A percentile compares a stretch with the other conserved stretches of the same genome.
Evolutionary conservation across 2,329 filamentous ascomycete genomes (phyloP).

Genomic region (Cytospora piceae): DNA sequence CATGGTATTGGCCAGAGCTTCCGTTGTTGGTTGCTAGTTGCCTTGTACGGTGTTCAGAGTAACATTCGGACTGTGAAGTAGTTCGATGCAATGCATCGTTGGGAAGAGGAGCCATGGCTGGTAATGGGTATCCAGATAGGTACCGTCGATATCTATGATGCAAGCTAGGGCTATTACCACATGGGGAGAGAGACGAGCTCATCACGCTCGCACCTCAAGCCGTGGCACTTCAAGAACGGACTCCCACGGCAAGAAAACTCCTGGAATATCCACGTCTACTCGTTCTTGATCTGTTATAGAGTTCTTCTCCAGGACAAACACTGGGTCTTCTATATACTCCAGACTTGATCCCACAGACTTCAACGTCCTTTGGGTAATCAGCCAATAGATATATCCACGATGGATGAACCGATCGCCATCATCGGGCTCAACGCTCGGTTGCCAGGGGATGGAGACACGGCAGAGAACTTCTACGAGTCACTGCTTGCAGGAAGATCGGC

Average conservation of each 20-base stretch:
- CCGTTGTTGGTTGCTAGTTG: neutral
- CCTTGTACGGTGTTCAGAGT: neutral
- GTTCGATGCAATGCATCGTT: neutral
- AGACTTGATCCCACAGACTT: constrained; percentile 6
- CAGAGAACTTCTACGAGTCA: constrained; percentile 37
- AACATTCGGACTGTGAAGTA: neutral
- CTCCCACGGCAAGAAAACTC: neutral
- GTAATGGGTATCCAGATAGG: neutral
- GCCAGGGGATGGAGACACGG: constrained; percentile 36
- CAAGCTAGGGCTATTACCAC: neutral
- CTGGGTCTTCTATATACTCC: neutral
- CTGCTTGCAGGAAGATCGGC: constrained; percentile 37
- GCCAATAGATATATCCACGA: neutral
- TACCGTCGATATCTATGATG: neutral
- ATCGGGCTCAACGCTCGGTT: constrained; percentile 33
- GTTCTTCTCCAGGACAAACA: neutral
- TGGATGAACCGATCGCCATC: constrained; percentile 30
- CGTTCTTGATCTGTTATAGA: neutral
- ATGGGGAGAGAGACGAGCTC: neutral
- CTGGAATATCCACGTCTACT: neutral
- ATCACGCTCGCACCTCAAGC: neutral
- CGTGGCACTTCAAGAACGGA: neutral
- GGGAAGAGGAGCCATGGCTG: neutral
- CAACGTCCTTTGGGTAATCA: constrained; percentile 19
- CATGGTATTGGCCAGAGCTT: neutral